phyloP scores from a whole-genome alignment of 805 yeast species.

The Saccharomycopsis babjevae region DNA sequence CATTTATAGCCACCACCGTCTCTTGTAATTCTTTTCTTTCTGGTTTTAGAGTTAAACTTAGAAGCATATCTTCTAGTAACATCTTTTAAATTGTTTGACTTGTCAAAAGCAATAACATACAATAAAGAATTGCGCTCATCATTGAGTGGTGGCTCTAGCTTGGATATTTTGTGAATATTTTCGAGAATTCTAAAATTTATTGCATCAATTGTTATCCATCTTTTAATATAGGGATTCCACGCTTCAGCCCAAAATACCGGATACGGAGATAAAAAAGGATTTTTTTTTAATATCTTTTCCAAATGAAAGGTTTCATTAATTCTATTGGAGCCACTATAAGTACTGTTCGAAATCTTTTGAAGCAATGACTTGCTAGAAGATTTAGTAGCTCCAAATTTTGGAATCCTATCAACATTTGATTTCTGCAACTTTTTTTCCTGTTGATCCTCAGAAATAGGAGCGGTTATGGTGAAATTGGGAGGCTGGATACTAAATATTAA shows the following conservation, averaged over 20 bases:
- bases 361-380: slow-evolving; percentile 17
- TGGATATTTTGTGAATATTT: slow-evolving; percentile 42
- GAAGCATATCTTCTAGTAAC: slow-evolving; percentile 77
- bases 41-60: slow-evolving; percentile 59
- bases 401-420: slow-evolving; percentile 19
- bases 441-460: background rate
- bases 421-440: background rate
- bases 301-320: slow-evolving; percentile 3
- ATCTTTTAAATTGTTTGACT: slow-evolving; percentile 57
- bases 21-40: slow-evolving; percentile 61
- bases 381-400: slow-evolving; percentile 17
- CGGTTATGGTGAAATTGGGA: slow-evolving; percentile 58
- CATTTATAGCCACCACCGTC: slow-evolving; percentile 48
- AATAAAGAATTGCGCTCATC: slow-evolving; percentile 49
- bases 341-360: slow-evolving; percentile 20
- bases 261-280: slow-evolving; percentile 23
- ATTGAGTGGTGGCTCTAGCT: slow-evolving; percentile 62
- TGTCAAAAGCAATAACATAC: slow-evolving; percentile 73
- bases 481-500: slow-evolving; percentile 81
- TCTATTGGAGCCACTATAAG: background rate
- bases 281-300: slow-evolving; percentile 20
- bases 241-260: slow-evolving; percentile 94
- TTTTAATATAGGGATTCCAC: slow-evolving; percentile 64
- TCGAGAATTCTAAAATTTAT: slow-evolving; percentile 55
- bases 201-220: slow-evolving; percentile 87